Evolutionary conservation across 768 basidiomycete species (phyloP).

Genomic region (Podaxis sp.): DNA sequence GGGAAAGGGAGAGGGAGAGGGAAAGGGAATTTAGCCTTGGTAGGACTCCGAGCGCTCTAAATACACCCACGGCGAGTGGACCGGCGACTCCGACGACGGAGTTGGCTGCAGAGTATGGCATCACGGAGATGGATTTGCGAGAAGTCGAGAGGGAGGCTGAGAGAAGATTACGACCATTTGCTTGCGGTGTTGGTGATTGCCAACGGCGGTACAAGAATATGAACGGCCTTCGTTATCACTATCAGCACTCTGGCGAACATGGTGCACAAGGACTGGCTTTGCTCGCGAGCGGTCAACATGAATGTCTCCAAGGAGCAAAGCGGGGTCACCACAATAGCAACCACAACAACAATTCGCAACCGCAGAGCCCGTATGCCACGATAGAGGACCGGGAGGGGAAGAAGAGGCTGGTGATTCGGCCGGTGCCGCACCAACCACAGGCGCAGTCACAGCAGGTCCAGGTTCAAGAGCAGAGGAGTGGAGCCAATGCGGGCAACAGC

Average conservation of each 20-base stretch:
- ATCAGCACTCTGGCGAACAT: conserved; percentile 95
- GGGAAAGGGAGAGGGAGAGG: conserved; percentile 32
- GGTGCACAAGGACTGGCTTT: conserved; percentile 85
- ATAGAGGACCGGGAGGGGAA: conserved; percentile 18
- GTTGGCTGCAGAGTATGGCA: conserved; percentile 20
- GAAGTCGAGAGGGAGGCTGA: conserved; percentile 86
- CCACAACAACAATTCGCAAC: conserved; percentile 13
- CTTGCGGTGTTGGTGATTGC: conserved; percentile 86
- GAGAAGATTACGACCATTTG: conserved; percentile 77
- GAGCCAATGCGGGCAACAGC: conserved; percentile 13
- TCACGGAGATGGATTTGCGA: conserved; percentile 60
- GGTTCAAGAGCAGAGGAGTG: conserved; percentile 15
- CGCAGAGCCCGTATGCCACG: not conserved
- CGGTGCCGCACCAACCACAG: conserved; percentile 17
- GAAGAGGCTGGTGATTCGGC: conserved; percentile 15
- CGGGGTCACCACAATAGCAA: conserved; percentile 13
- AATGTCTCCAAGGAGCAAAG: conserved; percentile 31
- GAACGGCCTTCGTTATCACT: conserved; percentile 96
- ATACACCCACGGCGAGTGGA: conserved; percentile 5
- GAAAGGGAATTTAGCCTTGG: conserved; percentile 23
- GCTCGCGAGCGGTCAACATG: conserved; percentile 71
- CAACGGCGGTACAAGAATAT: conserved; percentile 95
- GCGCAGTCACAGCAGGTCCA: conserved; percentile 23
- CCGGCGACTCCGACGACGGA: conserved; percentile 10
- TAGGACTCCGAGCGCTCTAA: conserved; percentile 12